Base-by-base conservation (phyloP, 176 grass and related monocot species). In the Olyra latifolia region DNA sequence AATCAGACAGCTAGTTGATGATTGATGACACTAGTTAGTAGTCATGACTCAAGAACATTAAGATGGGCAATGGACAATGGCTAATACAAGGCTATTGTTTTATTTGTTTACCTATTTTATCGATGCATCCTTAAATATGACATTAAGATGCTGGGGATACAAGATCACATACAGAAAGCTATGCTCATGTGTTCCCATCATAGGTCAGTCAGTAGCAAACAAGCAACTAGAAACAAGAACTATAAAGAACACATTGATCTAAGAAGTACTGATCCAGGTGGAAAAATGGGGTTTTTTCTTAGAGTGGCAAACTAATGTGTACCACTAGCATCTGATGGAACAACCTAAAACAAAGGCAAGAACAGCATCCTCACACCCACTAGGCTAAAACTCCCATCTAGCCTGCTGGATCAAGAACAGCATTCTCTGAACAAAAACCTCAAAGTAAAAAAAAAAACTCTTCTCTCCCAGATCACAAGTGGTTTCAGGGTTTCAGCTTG, bases 301-400 rank as follows among this genome's bases (percentile, higher is more conserved):
- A 67, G 7, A 61, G 79, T 27, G 25, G 56, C 24, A 71, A 52
- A 13, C 58, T 40, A 40, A 68, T 10, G 20, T n/a, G n/a, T n/a
- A n/a, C n/a, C n/a, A n/a, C n/a, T 47, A 40, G 39, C 76, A 80
- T 72, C 24, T 25, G 62, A 43, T 67, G 38, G 15, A 57, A 35
- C 41, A 59, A 40, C 27, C 40, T 39, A 69, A 58, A 76, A 62
- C 32, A 48, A 40, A 41, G 59, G 39, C 47, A 78, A 83, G 56
- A 71, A 72, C 15, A 71, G 4, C 12, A 46, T 6, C 10, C 19
- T 27, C 6, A 25, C 23, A 71, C 62, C 67, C 46, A 61, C 5
- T 14, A 45, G n/a, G 46, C 52, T 70, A 35, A 38, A 71, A 53
- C 45, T 16, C 64, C 35, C n/a, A n/a, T n/a, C n/a, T n/a, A n/a